Conservation (phyloP, 768 basidiomycete genomes). For the Termitomyces eurrhizus region DNA sequence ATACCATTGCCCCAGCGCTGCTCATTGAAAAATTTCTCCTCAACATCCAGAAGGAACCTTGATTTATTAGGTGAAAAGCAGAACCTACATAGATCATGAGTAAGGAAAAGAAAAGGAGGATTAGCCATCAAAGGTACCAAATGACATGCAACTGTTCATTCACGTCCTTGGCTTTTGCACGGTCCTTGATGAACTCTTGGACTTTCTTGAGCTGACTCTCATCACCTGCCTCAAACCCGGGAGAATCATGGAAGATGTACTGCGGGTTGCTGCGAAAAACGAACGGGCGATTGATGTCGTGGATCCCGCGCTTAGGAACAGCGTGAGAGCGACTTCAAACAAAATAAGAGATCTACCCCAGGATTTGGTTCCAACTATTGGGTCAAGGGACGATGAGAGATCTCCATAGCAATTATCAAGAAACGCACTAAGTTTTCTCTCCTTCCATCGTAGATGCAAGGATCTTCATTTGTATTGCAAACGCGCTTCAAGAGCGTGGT, state of each 20-base stretch:
- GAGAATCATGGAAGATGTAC: conserved; percentile 1
- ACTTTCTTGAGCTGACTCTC: conserved; percentile 5
- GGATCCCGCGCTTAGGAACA: neutral
- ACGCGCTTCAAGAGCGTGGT: conserved; percentile 3
- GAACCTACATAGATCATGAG: neutral
- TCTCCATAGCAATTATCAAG: neutral
- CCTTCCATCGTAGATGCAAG: neutral
- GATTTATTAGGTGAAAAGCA: neutral
- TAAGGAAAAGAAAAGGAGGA: neutral
- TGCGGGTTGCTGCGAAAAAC: conserved; percentile 2
- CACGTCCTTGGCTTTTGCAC: neutral
- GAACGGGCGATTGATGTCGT: conserved; percentile 1
- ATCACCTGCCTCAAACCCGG: neutral
- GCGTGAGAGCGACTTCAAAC: neutral
- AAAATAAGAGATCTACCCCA: neutral
- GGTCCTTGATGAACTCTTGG: neutral
- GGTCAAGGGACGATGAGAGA: neutral
- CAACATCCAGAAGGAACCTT: neutral
- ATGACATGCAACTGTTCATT: neutral
- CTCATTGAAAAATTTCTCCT: neutral
- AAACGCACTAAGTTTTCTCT: neutral
- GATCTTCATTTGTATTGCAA: conserved; percentile 2
- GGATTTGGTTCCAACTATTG: neutral
- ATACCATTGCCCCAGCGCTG: neutral
- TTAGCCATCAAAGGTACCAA: neutral